phyloP scores from a whole-genome alignment of 805 yeast genomes.

The Huiozyma naganishii region DNA sequence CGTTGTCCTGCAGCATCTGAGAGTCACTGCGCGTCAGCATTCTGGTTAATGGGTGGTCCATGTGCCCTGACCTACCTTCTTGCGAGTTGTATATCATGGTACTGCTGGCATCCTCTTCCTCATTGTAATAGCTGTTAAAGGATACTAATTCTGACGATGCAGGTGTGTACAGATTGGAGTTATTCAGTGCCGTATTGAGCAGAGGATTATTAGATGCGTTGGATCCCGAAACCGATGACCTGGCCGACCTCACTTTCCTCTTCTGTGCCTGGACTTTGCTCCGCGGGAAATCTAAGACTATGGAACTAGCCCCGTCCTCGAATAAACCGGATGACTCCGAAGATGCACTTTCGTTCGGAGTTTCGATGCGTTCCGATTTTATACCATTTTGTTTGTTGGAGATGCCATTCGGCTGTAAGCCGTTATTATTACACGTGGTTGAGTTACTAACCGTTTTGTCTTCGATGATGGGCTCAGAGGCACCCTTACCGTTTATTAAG shows the following conservation, averaged over 20 bases:
- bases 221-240: background rate
- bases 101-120: conserved; percentile 1
- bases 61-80: background rate
- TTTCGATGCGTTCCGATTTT: background rate
- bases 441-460: background rate
- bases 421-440: background rate
- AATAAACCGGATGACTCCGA: background rate
- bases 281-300: conserved; percentile 17
- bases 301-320: conserved; percentile 9
- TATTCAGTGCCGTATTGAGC: background rate
- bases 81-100: background rate
- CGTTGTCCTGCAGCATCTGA: background rate
- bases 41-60: conserved; percentile 10
- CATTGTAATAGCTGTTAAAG: conserved; percentile 14
- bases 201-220: background rate
- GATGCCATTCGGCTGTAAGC: too few relatives aligned
- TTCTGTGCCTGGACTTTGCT: background rate
- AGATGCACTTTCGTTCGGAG: background rate
- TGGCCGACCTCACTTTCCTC: background rate
- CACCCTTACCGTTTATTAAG: background rate
- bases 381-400: background rate
- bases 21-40: background rate
- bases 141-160: conserved; percentile 17
- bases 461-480: background rate
- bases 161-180: conserved; percentile 8